phyloP scores from a whole-genome alignment of 768 basidiomycete species.

The Kwoniella mangroviensis region DNA sequence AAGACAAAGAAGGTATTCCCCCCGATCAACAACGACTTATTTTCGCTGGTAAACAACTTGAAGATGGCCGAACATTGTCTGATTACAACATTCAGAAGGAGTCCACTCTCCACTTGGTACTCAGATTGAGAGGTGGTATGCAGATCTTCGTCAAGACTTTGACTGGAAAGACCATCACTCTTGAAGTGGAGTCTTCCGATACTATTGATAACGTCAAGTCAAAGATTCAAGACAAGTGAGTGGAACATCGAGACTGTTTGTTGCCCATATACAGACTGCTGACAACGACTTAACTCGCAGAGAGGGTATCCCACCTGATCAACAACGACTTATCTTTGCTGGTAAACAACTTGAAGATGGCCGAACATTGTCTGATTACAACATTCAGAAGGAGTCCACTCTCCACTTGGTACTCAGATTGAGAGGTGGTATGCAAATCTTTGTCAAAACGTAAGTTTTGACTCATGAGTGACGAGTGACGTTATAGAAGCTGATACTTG shows the following conservation, averaged over 20 bases:
- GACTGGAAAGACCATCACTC: conserved; percentile 59
- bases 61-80: conserved; percentile 85
- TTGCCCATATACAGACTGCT: background rate
- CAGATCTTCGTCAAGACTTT: conserved; percentile 63
- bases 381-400: conserved; percentile 57
- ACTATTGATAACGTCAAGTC: conserved; percentile 94
- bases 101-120: conserved; percentile 63
- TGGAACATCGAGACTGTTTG: conserved; percentile 37
- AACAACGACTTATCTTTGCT: conserved; percentile 88
- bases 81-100: conserved; percentile 69
- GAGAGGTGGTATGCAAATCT: conserved; percentile 74
- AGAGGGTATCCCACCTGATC: conserved; percentile 65
- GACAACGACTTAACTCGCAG: conserved; percentile 20
- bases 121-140: conserved; percentile 88
- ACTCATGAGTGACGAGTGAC: background rate
- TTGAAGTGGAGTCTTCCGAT: conserved; percentile 84
- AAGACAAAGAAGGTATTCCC: conserved; percentile 92
- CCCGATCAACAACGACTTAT: conserved; percentile 90
- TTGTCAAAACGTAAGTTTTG: conserved; percentile 48
- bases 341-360: conserved; percentile 93
- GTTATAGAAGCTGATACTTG: background rate
- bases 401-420: conserved; percentile 71
- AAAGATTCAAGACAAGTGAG: conserved; percentile 91
- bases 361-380: conserved; percentile 83
- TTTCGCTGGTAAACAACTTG: conserved; percentile 90